Base-by-base conservation (phyloP, 1,284 basidiomycete genomes). In the Pseudozyma sp. region DNA sequence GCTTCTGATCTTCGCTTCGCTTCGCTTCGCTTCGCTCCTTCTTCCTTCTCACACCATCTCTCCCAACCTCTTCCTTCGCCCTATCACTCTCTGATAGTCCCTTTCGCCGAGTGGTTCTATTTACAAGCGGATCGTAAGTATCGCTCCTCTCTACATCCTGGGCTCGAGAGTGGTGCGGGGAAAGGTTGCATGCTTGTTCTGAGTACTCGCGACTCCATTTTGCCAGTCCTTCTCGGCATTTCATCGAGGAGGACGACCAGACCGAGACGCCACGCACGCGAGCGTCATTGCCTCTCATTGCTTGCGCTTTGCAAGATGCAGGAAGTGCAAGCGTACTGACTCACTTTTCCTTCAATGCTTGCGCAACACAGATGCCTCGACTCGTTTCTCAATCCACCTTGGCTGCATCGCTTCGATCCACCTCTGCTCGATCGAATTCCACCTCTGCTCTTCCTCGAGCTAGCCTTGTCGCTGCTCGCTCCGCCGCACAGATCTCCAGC, bases 381-480 rank as follows among this genome's bases (percentile, higher is more conserved):
- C 75, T 78, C 55, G 64, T 75, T 37, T 71, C 75, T 13, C 54
- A 69, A 56, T 67, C 75, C 46, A 75, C 67, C 40, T 48, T 72
- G 61, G 71, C 75, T 65, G 60, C 72, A 54, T 65, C 75, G 60
- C 62, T 75, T 67, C 65, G 72, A 68, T 57, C 72, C 43, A 61
- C 66, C 58, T 70, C 75, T 44, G 50, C 68, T 60, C 68, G 72
- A 56, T 72, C 75, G 54, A 70, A 72, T 72, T 69, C 70, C 59
- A 71, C 69, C 56, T 71, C 70, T 30, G 62, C 68, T 54, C 49
- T 67, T 30, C 61, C 73, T 52, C 73, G 62, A 16, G 67, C 66
- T 39, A 43, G 69, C 16, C 45, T 58, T 43, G 44, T 73, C 40
- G 58, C 68, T 46, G 58, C 68, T 56, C 74, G 65, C 31, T 57